Evolutionary conservation across 148 eudicot genomes (phyloP), one percentile per base, ranked within the genome.

Genomic region (Tetragonia tetragonoides): DNA sequence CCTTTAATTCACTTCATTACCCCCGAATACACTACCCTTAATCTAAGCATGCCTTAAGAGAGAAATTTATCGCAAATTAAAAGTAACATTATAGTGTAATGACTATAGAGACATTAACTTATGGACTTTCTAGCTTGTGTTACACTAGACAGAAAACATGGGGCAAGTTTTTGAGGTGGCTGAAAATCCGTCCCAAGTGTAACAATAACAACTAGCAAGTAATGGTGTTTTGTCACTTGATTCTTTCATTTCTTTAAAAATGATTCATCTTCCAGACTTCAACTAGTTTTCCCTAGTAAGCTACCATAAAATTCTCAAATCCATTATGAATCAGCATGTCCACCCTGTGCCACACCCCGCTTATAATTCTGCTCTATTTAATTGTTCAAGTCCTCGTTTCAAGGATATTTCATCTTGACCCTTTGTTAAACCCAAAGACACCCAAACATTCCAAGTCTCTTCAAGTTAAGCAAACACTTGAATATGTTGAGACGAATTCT

Each of bases 221-320:
- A 28, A 28, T 28, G 34, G 12, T 42, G 28, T 62, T 41, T 42
- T 74, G 38, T 42, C 61, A 59, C 66, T 71, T 83, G 78, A 56
- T 49, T 73, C 24, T 42, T 40, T 37, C 3, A 63, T 47, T 16
- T 66, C n/a, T 18, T 37, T 47, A n/a, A 61, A 76, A 75, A 38
- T 17, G 16, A 34, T 41, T 68, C 28, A 18, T 21, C 34, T 68
- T n/a, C 46, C 24, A 68, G 8, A 11, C 34, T 68, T n/a, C 46
- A 49, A 68, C 34, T 34, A 65, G 16, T 68, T 68, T 24, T 39
- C 11, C 34, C 23, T 18, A 18, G 21, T 7, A 68, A 10, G 53
- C 21, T 7, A 11, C 34, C 34, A 28, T 28, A 28, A 28, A 28
- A 28, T 28, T 28, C 34, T 28, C 34, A 28, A 28, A 28, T 28